These are phyloP conservation scores for Thelonectria olida DNA, from an alignment of 2,329 filamentous ascomycete genomes.

Conservation along the genomic window DNA sequence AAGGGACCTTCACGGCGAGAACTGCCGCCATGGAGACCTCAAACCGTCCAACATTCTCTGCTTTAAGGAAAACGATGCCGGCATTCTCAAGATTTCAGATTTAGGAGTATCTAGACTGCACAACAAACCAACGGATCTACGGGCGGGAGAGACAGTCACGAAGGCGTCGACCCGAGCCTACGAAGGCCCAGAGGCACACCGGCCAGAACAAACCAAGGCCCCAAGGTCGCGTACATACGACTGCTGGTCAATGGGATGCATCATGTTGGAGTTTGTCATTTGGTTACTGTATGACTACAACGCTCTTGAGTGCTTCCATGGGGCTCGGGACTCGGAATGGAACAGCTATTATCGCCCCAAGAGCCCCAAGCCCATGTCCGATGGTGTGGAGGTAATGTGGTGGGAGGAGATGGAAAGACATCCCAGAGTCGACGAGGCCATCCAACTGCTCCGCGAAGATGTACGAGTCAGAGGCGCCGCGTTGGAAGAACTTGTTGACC, in stretches of 20 bases:
- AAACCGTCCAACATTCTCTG: constrained; percentile 27
- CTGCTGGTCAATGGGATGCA: constrained; percentile 45
- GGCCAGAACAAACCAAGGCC: not conserved
- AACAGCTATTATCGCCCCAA: constrained; percentile 2
- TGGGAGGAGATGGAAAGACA: constrained; percentile 7
- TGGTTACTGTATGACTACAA: constrained; percentile 39
- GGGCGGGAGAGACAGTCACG: not conserved
- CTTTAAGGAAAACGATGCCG: constrained; percentile 1
- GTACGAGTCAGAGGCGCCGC: not conserved
- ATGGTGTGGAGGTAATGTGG: not conserved
- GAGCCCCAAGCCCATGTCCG: not conserved
- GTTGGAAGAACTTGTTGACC: constrained; percentile 1
- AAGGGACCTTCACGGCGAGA: not conserved
- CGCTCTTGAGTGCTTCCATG: constrained; percentile 14
- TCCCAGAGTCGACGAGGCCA: constrained; percentile 6
- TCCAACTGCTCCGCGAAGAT: not conserved
- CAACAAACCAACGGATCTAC: not conserved
- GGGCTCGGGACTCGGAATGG: not conserved
- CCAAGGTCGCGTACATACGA: constrained; percentile 38
- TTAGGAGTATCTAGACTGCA: constrained; percentile 23
- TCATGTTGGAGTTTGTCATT: constrained; percentile 40
- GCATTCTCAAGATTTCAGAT: constrained; percentile 28
- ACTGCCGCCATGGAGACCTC: constrained; percentile 27
- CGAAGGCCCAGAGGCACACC: constrained; percentile 10
- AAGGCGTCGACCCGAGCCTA: not conserved